These are phyloP conservation scores for Kuraishia hungarica DNA, from an alignment of 805 yeast species.

Conservation along the genomic window DNA sequence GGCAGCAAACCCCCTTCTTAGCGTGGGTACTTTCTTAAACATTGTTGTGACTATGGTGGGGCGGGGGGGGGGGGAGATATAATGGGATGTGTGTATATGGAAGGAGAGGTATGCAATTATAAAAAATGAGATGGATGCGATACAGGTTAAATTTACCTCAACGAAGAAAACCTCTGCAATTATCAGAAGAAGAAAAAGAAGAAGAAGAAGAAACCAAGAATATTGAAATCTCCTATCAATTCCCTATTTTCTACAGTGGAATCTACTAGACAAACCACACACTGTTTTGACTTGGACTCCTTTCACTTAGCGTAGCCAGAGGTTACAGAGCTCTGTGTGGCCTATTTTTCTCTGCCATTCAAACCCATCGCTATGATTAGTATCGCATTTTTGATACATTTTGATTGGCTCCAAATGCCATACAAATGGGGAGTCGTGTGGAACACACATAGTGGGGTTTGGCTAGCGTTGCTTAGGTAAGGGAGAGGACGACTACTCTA, in stretches of 20 bases:
- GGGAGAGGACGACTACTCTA: too few species aligned
- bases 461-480: too few species aligned
- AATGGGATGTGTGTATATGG: background rate
- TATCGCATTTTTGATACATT: background rate
- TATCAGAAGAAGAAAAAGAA: background rate
- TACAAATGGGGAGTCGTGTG: background rate
- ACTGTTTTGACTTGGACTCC: background rate
- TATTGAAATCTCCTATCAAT: background rate
- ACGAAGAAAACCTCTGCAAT: background rate
- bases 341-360: background rate
- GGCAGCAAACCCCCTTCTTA: conserved; percentile 25
- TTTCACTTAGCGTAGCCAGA: background rate
- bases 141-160: background rate
- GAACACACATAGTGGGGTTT: background rate
- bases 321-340: background rate
- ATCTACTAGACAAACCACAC: background rate
- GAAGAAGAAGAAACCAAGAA: too few species aligned
- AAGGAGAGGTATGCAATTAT: background rate
- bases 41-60: background rate
- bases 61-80: background rate
- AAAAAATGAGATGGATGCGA: background rate
- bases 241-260: background rate
- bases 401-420: background rate
- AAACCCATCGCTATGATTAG: background rate
- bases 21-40: conserved; percentile 1